A percentile compares a stretch with the other conserved stretches of the same genome.
These are phyloP conservation scores for Linderniella brevidens DNA, from an alignment of 257 asterid genomes.

Conservation along the genomic window DNA sequence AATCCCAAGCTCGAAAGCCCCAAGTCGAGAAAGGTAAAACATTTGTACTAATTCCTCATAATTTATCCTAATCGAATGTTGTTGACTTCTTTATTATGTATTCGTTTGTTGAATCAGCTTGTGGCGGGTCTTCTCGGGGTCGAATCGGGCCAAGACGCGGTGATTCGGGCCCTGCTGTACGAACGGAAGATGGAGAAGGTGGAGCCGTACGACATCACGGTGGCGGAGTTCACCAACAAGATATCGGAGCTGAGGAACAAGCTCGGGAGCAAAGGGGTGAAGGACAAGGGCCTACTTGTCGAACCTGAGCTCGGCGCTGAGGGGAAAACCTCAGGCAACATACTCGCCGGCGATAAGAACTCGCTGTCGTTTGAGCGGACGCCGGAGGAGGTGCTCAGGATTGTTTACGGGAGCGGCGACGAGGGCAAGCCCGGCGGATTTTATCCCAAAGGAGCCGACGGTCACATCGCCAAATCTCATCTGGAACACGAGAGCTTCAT, in stretches of 20 bases:
- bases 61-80: no score
- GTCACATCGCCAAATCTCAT: conserved; percentile 44
- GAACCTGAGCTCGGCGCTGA: conserved; percentile 31
- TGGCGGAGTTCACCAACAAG: conserved; percentile 34
- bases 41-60: no score
- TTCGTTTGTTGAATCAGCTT: no score
- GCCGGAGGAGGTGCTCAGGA: conserved; percentile 55
- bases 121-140: conserved; percentile 54
- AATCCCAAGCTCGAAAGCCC: conserved; percentile 44
- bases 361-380: conserved; percentile 47
- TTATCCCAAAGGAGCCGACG: conserved; percentile 63
- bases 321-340: conserved; percentile 36
- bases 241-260: conserved; percentile 31
- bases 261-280: conserved; percentile 39
- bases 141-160: conserved; percentile 68
- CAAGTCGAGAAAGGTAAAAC: conserved; percentile 32
- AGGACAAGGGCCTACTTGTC: conserved; percentile 68
- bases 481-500: conserved; percentile 2
- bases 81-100: no score
- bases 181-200: conserved; percentile 22
- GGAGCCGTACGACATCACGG: conserved; percentile 26
- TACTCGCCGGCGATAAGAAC: conserved; percentile 32
- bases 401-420: conserved; percentile 42
- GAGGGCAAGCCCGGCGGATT: conserved; percentile 60
- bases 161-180: conserved; percentile 29